These are phyloP conservation scores for Phytophthora ohioensis DNA, from an alignment of 352 stramenopile species.

Conservation along the genomic window DNA sequence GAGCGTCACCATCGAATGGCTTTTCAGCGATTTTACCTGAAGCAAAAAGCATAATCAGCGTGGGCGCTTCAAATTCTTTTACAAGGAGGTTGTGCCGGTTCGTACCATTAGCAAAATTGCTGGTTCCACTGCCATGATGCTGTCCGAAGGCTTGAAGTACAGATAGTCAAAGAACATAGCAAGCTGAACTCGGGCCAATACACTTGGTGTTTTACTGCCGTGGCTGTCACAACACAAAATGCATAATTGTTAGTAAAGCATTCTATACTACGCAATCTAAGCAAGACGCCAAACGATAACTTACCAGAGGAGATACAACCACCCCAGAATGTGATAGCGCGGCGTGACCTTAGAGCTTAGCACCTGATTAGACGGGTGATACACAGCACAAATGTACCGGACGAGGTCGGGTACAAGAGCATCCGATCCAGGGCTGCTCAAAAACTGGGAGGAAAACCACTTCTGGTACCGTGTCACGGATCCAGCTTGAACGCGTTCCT, in stretches of 20 bases:
- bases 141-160: slow-evolving; percentile 84
- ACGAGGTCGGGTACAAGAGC: slow-evolving; percentile 83
- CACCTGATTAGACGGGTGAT: slow-evolving; percentile 86
- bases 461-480: slow-evolving; percentile 87
- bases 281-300: neutral
- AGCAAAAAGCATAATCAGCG: slow-evolving; percentile 1
- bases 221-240: slow-evolving; percentile 32
- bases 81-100: neutral
- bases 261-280: neutral
- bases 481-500: slow-evolving; percentile 80
- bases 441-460: slow-evolving; percentile 87
- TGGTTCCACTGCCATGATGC: slow-evolving; percentile 87
- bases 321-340: slow-evolving; percentile 87
- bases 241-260: slow-evolving; percentile 9
- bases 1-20: slow-evolving; percentile 82
- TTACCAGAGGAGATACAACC: slow-evolving; percentile 88
- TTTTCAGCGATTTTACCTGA: slow-evolving; percentile 88
- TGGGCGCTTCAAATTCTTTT: slow-evolving; percentile 3
- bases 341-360: slow-evolving; percentile 85
- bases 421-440: slow-evolving; percentile 71
- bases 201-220: slow-evolving; percentile 73
- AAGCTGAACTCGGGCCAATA: slow-evolving; percentile 78
- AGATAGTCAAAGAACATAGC: slow-evolving; percentile 92
- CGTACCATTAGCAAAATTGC: slow-evolving; percentile 86
- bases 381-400: slow-evolving; percentile 86